A percentile compares a stretch with the other conserved stretches of the same genome.
phyloP scores from a whole-genome alignment of 441 rosid genomes.

The Gossypium armourianum region DNA sequence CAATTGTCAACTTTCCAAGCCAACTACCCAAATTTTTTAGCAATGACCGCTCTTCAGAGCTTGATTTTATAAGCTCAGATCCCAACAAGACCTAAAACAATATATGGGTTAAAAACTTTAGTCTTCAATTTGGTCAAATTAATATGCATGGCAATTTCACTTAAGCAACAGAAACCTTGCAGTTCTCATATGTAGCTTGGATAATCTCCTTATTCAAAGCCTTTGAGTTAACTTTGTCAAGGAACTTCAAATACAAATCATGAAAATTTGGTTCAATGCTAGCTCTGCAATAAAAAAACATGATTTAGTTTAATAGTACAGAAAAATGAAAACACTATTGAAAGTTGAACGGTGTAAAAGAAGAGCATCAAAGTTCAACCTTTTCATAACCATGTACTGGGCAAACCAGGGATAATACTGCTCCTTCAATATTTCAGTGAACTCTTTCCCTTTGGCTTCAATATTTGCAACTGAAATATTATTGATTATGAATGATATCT shows the following conservation, averaged over 20 bases:
- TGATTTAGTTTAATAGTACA: constrained; percentile 4
- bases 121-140: background rate
- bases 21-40: constrained; percentile 97
- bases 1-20: constrained; percentile 97
- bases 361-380: constrained; percentile 29
- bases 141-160: background rate
- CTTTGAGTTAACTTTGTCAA: constrained; percentile 82
- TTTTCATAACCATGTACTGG: constrained; percentile 97
- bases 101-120: constrained; percentile 7
- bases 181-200: constrained; percentile 87
- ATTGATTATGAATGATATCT: constrained; percentile 78
- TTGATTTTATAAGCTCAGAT: constrained; percentile 94
- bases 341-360: background rate
- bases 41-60: constrained; percentile 89
- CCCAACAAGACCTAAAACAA: constrained; percentile 77
- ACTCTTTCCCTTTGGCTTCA: constrained; percentile 76
- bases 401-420: constrained; percentile 92
- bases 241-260: constrained; percentile 83
- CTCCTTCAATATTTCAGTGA: constrained; percentile 68
- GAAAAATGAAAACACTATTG: background rate
- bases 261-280: constrained; percentile 98
- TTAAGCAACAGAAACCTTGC: constrained; percentile 57
- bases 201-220: constrained; percentile 77
- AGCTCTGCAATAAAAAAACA: constrained; percentile 46
- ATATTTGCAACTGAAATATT: constrained; percentile 73